Conservation (phyloP, 192 early-diverging fungal species). For the Backusella tarrabulga region DNA sequence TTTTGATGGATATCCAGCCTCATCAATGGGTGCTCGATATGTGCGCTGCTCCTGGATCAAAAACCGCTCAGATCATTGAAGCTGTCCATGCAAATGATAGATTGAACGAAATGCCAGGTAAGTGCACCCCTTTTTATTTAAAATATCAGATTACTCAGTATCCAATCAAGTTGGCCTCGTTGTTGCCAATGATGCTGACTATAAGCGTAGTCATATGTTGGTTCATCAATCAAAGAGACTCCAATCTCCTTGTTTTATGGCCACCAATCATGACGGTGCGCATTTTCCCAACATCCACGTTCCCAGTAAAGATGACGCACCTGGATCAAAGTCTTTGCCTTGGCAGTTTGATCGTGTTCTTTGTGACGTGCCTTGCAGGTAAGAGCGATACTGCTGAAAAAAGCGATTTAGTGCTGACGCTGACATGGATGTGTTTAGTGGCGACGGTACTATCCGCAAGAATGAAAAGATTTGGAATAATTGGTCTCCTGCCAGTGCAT, state of each 20-base stretch:
- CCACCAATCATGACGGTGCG: constrained; percentile 96
- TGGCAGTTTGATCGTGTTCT: constrained; percentile 94
- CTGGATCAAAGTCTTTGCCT: not conserved
- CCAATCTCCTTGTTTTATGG: constrained; percentile 87
- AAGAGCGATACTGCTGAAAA: not conserved
- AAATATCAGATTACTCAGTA: not conserved
- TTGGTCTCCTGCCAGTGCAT: constrained; percentile 76
- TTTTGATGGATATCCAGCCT: constrained; percentile 87
- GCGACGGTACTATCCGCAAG: constrained; percentile 97
- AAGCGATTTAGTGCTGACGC: not conserved
- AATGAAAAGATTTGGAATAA: constrained; percentile 90
- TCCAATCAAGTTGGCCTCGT: constrained; percentile 68
- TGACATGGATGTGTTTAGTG: constrained; percentile 43
- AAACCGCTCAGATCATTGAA: constrained; percentile 92
- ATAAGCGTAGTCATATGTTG: constrained; percentile 88
- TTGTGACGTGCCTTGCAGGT: constrained; percentile 93
- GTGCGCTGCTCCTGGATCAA: constrained; percentile 99
- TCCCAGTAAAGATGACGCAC: not conserved
- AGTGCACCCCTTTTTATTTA: not conserved
- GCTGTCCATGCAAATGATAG: constrained; percentile 66
- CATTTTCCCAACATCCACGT: constrained; percentile 77
- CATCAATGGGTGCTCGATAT: constrained; percentile 84
- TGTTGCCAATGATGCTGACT: constrained; percentile 96
- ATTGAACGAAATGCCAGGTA: constrained; percentile 52
- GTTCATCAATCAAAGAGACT: constrained; percentile 96